Evolutionary conservation across 2,329 filamentous ascomycete genomes (phyloP), one percentile per base, ranked within the genome.

Genomic region (Cladosporium sp.): DNA sequence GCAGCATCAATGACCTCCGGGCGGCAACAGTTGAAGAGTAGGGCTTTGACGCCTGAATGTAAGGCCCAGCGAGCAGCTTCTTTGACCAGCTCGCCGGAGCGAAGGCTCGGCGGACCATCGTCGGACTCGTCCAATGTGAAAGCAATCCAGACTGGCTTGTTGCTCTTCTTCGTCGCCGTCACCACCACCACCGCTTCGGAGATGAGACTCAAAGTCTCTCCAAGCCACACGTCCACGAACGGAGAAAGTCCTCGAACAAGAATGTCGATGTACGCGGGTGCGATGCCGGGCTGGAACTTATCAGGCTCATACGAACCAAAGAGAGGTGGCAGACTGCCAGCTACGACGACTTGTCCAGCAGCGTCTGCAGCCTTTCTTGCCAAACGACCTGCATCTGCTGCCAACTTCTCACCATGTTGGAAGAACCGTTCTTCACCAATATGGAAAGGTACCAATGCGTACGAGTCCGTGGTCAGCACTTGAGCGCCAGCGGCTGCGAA

Each of bases 261-360:
- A 3, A 49, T 10, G 21, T 28, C 54, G 32, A 59, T 26, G 51
- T 57, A 56, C 2, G 16, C 23, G 23, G 49, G 48, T 5, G 60
- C 58, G 3, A 39, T 5, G 26, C 28, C n/a, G 11, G 63, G 14
- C 11, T 62, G 23, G 58, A 62, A 65, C 23, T 60, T 46, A 16
- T 49, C 23, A 26, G 63, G 63, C 63, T 65, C 63, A 32, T 65
- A 65, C 25, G 63, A 65, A 16, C 63, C 63, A 56, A 61, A 65
- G n/a, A 65, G 59, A 14, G 63, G 63, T 14, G 63, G 63, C 43
- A 65, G 48, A 46, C 57, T 61, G 28, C 63, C 63, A 30, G 63
- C 63, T 6, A 65, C 57, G 11, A 30, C 10, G 6, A 48, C 56
- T 43, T 36, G 36, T 28, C 53, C 34, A 18, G 36, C 14, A 25